Evolutionary conservation across 2,329 filamentous ascomycete genomes (phyloP).

Genomic region (Ceratocystis alfenasii): DNA sequence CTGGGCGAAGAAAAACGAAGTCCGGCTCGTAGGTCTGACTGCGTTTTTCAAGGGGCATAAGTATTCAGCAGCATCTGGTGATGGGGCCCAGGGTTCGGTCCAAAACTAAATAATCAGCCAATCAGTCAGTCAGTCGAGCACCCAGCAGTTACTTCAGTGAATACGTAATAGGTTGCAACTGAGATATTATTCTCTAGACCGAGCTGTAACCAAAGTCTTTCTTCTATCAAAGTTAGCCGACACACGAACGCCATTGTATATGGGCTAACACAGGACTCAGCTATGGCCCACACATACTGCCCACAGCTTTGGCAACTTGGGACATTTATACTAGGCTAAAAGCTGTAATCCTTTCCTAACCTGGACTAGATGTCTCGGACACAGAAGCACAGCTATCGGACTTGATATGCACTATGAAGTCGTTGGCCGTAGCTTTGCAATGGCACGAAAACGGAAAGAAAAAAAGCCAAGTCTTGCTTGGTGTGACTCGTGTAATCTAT

Average conservation of each 20-base stretch:
- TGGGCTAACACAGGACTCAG: too few relatives aligned
- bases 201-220: slow-evolving; percentile 2
- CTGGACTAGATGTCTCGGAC: not conserved
- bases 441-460: not conserved
- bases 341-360: not conserved
- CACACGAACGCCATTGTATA: not conserved
- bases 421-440: not conserved
- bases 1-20: not conserved
- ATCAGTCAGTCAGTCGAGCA: not conserved
- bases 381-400: not conserved
- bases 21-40: not conserved
- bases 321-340: not conserved
- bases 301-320: not conserved
- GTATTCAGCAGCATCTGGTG: too few relatives aligned
- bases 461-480: not conserved
- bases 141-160: not conserved
- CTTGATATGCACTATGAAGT: not conserved
- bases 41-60: not conserved
- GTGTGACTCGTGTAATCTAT: too few relatives aligned
- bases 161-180: not conserved
- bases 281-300: not conserved
- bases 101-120: not conserved
- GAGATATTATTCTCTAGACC: not conserved
- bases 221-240: slow-evolving; percentile 9
- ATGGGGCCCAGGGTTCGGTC: too few relatives aligned